Evolutionary conservation across 1,284 basidiomycete genomes (phyloP).

Genomic region (Austroboletus novae-zelandiae): DNA sequence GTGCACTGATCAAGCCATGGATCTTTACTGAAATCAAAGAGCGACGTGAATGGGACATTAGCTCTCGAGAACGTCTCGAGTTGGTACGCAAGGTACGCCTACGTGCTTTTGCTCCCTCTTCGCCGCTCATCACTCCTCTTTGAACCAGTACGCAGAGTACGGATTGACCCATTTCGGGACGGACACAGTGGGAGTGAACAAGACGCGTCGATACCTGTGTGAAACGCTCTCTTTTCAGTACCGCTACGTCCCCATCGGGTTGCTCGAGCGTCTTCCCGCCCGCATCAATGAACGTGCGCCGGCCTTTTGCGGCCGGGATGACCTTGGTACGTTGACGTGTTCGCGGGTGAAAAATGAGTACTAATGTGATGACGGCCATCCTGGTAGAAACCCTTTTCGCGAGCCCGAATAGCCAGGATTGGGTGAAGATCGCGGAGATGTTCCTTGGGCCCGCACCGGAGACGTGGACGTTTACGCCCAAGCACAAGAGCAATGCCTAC

Average conservation of each 20-base stretch:
- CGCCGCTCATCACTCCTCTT: too few relatives aligned
- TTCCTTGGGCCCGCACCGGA: slow-evolving; percentile 77
- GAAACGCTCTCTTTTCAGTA: slow-evolving; percentile 95
- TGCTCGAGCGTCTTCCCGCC: slow-evolving; percentile 83
- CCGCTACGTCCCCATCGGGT: slow-evolving; percentile 90
- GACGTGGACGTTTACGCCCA: slow-evolving; percentile 67
- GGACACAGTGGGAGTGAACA: slow-evolving; percentile 91
- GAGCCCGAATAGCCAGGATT: slow-evolving; percentile 81
- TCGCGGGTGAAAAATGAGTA: background rate
- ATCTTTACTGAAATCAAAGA: slow-evolving; percentile 97
- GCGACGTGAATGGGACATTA: slow-evolving; percentile 92
- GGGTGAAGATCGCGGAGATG: slow-evolving; percentile 96
- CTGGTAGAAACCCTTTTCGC: slow-evolving; percentile 77
- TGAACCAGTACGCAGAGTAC: slow-evolving; percentile 71
- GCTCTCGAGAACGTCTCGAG: slow-evolving; percentile 86
- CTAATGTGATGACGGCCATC: background rate
- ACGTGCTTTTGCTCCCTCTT: background rate
- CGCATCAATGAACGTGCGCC: slow-evolving; percentile 90
- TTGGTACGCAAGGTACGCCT: slow-evolving; percentile 70
- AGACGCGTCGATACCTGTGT: slow-evolving; percentile 91
- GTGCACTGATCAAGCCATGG: slow-evolving; percentile 96
- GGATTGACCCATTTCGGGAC: slow-evolving; percentile 83
- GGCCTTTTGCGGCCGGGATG: slow-evolving; percentile 81
- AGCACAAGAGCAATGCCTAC: slow-evolving; percentile 71
- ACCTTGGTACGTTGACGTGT: slow-evolving; percentile 59